Conservation (phyloP, 192 early-diverging fungal genomes). For the Pilaira anomala region DNA sequence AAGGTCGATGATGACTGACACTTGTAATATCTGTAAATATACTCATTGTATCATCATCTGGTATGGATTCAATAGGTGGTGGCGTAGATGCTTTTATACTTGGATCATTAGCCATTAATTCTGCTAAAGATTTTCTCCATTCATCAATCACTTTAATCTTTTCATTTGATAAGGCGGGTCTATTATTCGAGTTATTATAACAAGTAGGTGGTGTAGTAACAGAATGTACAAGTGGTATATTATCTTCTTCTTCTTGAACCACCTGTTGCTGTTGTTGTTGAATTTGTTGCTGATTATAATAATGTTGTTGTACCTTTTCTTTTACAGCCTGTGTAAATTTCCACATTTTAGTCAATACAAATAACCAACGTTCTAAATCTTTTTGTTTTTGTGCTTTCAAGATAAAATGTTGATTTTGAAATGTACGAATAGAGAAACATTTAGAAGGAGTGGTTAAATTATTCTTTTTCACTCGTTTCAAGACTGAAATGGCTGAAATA, state of each 20-base stretch:
- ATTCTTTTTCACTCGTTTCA: conserved; percentile 17
- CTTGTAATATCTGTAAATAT: conserved; percentile 33
- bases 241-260: not conserved
- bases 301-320: not conserved
- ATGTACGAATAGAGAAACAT: conserved; percentile 33
- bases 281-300: not conserved
- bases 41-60: conserved; percentile 28
- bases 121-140: conserved; percentile 34
- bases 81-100: conserved; percentile 21
- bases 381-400: conserved; percentile 39
- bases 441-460: not conserved
- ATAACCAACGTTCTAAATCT: conserved; percentile 39
- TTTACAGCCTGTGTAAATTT: conserved; percentile 21
- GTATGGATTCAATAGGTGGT: conserved; percentile 34
- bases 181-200: not conserved
- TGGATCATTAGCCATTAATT: conserved; percentile 33
- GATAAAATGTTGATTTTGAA: conserved; percentile 22
- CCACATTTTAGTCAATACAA: conserved; percentile 40
- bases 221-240: conserved; percentile 12
- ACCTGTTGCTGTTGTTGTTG: conserved; percentile 5
- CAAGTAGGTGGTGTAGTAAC: not conserved
- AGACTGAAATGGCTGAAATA: conserved; percentile 25
- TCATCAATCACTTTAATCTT: conserved; percentile 32
- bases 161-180: conserved; percentile 17
- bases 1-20: too few species aligned